Base-by-base conservation (phyloP, 345 rosid genomes). In the Populus ilicifolia region DNA sequence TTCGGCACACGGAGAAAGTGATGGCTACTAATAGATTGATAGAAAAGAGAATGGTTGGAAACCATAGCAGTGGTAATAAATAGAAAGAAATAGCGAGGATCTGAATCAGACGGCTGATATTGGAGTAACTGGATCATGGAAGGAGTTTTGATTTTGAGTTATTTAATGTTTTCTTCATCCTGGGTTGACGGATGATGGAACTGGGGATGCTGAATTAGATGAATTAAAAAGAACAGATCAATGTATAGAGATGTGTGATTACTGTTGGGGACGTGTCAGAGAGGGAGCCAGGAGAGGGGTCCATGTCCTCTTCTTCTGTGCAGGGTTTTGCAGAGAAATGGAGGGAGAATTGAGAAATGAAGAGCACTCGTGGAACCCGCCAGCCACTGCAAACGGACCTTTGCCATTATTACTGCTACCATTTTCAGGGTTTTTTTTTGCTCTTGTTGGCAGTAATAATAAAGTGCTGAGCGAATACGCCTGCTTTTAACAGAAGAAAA, bases 321-420 rank as follows among this genome's bases (percentile, higher is more conserved):
- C 30, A 67, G 14, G 33, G 29, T 27, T 76, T 61, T 33, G 39
- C 79, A 74, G 79, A 74, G 71, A 65, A 36, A 52, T 21, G 21
- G 65, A 25, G 18, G 33, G 68, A 41, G 46, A 62, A 25, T 62
- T 64, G 66, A 48, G 67, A 54, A 35, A 81, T 70, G 89, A 82
- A 59, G 88, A 83, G 84, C 71, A 69, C 82, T 86, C 67, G 71
- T 71, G 89, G 86, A 82, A 87, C 90, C 88, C 88, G 87, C 87
- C 87, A 88, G 79, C 64, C 64, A 3, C 3, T 8, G 72, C 75
- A 11, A 70, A 78, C 79, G 81, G 79, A 78, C 75, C 48, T 65
- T 23, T 4, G 33, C 62, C 75, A 79, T 71, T 38, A 75, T 72
- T 10, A 8, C 39, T 30, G 5, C 39, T 29, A 5, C 72, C 59